Conservation (phyloP, 768 basidiomycete genomes). For the Suillus occidentalis region DNA sequence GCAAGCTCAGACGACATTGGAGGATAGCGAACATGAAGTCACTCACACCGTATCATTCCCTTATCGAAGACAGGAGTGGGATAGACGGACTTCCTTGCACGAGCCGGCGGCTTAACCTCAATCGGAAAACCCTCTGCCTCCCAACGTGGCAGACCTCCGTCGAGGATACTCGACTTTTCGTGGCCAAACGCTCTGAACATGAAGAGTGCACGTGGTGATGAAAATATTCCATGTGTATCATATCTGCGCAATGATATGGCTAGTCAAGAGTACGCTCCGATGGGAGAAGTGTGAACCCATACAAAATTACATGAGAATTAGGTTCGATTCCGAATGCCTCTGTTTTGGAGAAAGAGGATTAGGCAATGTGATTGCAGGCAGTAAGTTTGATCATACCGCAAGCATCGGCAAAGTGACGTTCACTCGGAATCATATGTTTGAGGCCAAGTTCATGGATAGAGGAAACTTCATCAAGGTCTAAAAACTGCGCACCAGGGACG, state of each 20-base stretch:
- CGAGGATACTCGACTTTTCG: slow-evolving; percentile 77
- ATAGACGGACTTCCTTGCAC: slow-evolving; percentile 40
- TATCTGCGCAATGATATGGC: slow-evolving; percentile 54
- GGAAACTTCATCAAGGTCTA: slow-evolving; percentile 81
- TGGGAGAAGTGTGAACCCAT: slow-evolving; percentile 22
- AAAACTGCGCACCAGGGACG: slow-evolving; percentile 70
- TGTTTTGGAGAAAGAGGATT: slow-evolving; percentile 29
- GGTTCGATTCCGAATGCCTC: slow-evolving; percentile 73
- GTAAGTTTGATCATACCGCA: slow-evolving; percentile 58
- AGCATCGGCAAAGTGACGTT: slow-evolving; percentile 68
- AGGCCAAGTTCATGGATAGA: slow-evolving; percentile 75
- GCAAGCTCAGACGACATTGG: slow-evolving; percentile 27
- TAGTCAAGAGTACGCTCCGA: slow-evolving; percentile 5
- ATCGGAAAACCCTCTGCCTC: slow-evolving; percentile 60
- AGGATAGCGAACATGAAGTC: slow-evolving; percentile 32
- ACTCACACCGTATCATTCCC: slow-evolving; percentile 44
- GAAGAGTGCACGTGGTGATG: slow-evolving; percentile 88
- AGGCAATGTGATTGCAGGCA: slow-evolving; percentile 7
- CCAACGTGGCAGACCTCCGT: slow-evolving; percentile 93
- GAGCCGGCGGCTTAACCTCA: slow-evolving; percentile 35
- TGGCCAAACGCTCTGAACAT: slow-evolving; percentile 96
- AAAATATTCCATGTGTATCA: slow-evolving; percentile 89
- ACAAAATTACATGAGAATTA: slow-evolving; percentile 83
- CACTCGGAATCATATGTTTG: slow-evolving; percentile 91
- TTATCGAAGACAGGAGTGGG: slow-evolving; percentile 51